Evolutionary conservation across 306 rosid genomes (phyloP), one percentile per base, ranked within the genome.

Genomic region (Hylodesmum podocarpum): DNA sequence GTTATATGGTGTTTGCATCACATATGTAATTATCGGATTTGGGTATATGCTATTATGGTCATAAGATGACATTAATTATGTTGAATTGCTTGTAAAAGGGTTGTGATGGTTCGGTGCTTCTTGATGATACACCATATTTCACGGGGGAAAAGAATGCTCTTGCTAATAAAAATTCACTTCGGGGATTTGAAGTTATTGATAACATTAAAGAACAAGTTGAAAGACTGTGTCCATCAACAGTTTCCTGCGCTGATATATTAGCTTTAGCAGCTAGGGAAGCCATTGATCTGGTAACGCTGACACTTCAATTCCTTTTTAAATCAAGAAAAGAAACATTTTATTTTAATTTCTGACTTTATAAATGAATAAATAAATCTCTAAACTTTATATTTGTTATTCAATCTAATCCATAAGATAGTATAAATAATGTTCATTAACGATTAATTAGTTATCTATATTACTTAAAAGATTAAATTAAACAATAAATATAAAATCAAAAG

Each of bases 71-170:
- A 69, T 31, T 46, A 53, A 28, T 49, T 65, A 31, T 51, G 36
- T 39, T 41, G 1, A 40, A 24, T 59, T 66, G 41, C 0, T 51
- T 66, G 41, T 36, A 1, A 34, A 53, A 72, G 51, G 97, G 96
- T 0, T 92, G 97, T 58, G 97, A 92, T 64, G 93, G 66, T 0
- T 92, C 96, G 1, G 97, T 92, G 77, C 83, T 92, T 39, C 89
- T 89, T 11, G 91, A 88, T 37, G 96, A 88, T 75, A 84, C 88
- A 0, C 22, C 49, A n/a, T 70, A 83, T 5, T 73, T 85, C 50
- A 80, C 55, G 64, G 91, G 96, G 0, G 96, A 92, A 70, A 86
- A 88, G 77, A 85, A 79, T 39, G 87, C 91, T 1, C 4, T 5
- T 0, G 86, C 93, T 4, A 91, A 91, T 53, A 27, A 4, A 5